These are phyloP conservation scores for Colletotrichum sidae DNA, from an alignment of 2,329 filamentous ascomycete genomes.

Conservation along the genomic window DNA sequence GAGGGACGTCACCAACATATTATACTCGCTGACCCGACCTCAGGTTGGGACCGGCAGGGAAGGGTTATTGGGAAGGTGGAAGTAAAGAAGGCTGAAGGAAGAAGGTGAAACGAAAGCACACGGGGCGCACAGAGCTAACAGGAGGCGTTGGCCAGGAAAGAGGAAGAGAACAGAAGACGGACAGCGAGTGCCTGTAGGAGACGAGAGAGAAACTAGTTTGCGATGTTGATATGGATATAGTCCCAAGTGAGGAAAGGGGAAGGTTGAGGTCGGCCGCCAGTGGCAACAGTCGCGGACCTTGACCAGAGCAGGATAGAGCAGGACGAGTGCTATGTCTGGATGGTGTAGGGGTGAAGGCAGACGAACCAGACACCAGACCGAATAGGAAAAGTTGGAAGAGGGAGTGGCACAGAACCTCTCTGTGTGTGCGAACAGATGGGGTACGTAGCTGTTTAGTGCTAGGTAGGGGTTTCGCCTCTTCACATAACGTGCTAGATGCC, in stretches of 20 bases:
- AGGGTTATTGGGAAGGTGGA: slow-evolving; percentile 1
- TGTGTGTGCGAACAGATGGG: neutral
- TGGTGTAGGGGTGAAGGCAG: slow-evolving; percentile 1
- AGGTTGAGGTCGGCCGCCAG: slow-evolving; percentile 7
- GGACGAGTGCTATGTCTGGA: neutral
- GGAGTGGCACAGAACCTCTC: neutral
- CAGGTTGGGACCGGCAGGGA: neutral
- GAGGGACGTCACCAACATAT: slow-evolving; percentile 7
- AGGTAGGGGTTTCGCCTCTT: no score
- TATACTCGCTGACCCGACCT: slow-evolving; percentile 14
- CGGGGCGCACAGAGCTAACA: neutral
- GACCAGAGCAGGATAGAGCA: slow-evolving; percentile 6
- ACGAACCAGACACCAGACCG: neutral
- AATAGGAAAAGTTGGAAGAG: neutral
- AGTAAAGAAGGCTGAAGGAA: neutral
- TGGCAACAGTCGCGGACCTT: slow-evolving; percentile 26
- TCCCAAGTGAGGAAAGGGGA: slow-evolving; percentile 8
- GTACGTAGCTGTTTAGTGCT: no score
- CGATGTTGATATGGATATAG: slow-evolving; percentile 2
- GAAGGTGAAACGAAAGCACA: neutral
- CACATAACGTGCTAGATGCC: no score
- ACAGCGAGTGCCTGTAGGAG: neutral
- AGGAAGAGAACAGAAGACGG: neutral
- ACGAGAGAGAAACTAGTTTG: neutral
- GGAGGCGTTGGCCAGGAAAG: neutral